Base-by-base conservation (phyloP, 1,284 basidiomycete species). In the Sanghuangporus weigelae region DNA sequence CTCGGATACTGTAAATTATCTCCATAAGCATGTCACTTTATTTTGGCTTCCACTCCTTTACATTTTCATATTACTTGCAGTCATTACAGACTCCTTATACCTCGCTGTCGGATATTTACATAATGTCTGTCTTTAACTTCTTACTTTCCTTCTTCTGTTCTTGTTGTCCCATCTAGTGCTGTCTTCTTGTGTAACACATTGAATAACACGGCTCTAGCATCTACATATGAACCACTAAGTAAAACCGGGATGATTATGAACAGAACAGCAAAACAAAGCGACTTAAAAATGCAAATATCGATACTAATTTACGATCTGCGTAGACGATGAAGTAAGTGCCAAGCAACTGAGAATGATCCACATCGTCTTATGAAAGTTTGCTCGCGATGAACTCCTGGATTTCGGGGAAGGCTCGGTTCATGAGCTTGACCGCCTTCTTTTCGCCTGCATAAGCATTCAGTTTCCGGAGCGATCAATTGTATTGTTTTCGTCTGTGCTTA, bases 321-420 rank as follows among this genome's bases (percentile, higher is more conserved):
- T 4, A 26, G 49, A 26, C 5, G 49, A 51, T 4, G 26, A n/a
- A 14, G 21, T 12, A 46, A 46, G 44, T 23, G 50, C 19, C 21
- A 14, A 26, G 14, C 2, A 11, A 26, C 19, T 6, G 11, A 51
- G 14, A 23, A 23, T 26, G 14, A 21, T 26, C 19, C 8, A 7
- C 42, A 26, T 51, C 5, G 50, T 44, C 40, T 44, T 19, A 54
- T 19, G 58, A 51, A 21, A 63, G 46, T 35, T 51, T 36, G n/a
- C 11, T 60, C 21, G 70, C 72, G 63, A 89, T 77, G 67, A 84
- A 84, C 11, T 79, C 70, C 63, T 81, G 74, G 60, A 91, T 86
- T 26, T 78, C 72, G n/a, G 85, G 86, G 63, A 90, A 75, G 10
- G 84, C 85, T 63, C 76, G 78, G 39, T 80, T 79, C 60, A 90